These are phyloP conservation scores for Endocalyx cinctus DNA, from an alignment of 2,329 filamentous ascomycete genomes.

Conservation along the genomic window DNA sequence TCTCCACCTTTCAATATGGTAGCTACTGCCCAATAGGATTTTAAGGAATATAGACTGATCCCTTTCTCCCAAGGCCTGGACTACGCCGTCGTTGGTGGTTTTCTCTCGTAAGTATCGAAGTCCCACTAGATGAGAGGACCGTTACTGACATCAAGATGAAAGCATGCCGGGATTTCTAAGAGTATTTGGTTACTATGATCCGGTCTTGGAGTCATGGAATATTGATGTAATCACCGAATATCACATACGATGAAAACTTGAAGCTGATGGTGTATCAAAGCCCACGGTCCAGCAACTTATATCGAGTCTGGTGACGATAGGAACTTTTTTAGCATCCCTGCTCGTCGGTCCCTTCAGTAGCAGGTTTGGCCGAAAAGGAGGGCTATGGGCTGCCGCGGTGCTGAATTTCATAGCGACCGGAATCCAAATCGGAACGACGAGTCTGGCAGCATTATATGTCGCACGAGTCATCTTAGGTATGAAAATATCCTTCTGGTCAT, in stretches of 20 bases:
- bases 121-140: neutral
- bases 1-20: conserved; percentile 31
- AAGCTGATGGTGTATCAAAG: conserved; percentile 6
- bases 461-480: conserved; percentile 26
- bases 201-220: conserved; percentile 18
- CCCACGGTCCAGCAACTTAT: conserved; percentile 31
- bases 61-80: conserved; percentile 29
- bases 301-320: conserved; percentile 30
- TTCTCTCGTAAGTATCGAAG: conserved; percentile 19
- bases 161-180: conserved; percentile 30
- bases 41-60: neutral
- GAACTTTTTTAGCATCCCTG: conserved; percentile 27
- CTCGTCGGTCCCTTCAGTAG: conserved; percentile 25
- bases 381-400: conserved; percentile 23
- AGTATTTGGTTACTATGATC: conserved; percentile 29
- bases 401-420: conserved; percentile 24
- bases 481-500: neutral
- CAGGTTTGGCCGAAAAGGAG: conserved; percentile 20
- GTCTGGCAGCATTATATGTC: conserved; percentile 24
- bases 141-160: neutral
- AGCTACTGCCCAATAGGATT: neutral
- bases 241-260: too few species aligned
- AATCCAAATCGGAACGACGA: conserved; percentile 27
- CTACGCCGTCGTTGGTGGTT: conserved; percentile 29
- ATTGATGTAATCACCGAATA: conserved; percentile 23